Base-by-base conservation (phyloP, 2,329 filamentous ascomycete genomes). In the Penicillium thymicola region DNA sequence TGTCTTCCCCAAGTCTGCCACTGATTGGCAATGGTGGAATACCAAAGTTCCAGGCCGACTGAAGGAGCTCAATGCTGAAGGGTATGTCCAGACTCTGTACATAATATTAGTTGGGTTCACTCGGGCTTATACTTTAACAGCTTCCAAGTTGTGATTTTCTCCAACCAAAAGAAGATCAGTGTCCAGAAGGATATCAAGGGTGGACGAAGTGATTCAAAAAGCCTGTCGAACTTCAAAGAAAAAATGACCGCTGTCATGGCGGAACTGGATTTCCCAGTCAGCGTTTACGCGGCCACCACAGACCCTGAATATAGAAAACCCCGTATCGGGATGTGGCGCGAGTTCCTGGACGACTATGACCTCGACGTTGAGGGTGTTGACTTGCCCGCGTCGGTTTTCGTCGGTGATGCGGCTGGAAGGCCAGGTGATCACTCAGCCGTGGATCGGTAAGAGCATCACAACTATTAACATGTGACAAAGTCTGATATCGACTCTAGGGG, bases 11-110 rank as follows among this genome's bases (percentile, higher is more conserved):
- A 82, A 82, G 50, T 84, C 86, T 62, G 83, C 86, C 0, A 78
- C 80, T 4, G 93, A 97, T 70, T 99, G 94, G 94, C 91, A 90
- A 72, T 99, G 94, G 94, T 97, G 92, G 91, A 79, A 95, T 71
- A 65, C 75, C 14, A 80, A 76, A 18, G 89, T 97, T 0, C 90
- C 91, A 1, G 75, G 73, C 0, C 84, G 78, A 51, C 72, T 99
- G 18, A 84, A 82, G 62, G 78, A 86, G 57, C 78, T 97, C 2
- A 83, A 90, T 67, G 78, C 84, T 11, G 83, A 94, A 63, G 90
- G 86, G 82, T 89, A 75, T 44, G 75, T 67, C 7, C 23, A 14
- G 42, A 14, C 8, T 18, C 14, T 5, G 13, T 2, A 18, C 10
- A 11, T 32, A 27, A n/a, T 9, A 34, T 21, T 41, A 4, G 4